Percentiles rank a stretch among this genome's conserved stretches.
Evolutionary conservation across 345 rosid genomes (phyloP).

Genomic region (Eutrema japonicum): DNA sequence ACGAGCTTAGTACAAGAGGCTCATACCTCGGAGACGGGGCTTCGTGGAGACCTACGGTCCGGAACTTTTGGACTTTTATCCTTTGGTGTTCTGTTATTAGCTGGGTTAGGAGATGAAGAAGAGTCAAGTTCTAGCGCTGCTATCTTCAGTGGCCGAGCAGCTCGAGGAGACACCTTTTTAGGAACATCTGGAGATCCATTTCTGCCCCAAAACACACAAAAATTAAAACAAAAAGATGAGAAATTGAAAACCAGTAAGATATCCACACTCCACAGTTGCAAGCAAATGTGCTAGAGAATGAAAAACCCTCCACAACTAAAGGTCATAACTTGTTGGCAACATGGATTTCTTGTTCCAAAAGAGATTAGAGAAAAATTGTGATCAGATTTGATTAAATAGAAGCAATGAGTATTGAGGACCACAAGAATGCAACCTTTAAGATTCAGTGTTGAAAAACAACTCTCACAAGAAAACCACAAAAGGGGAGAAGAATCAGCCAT

Average conservation of each 20-base stretch:
- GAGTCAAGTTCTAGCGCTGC: slow-evolving; percentile 59
- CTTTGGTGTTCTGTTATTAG: slow-evolving; percentile 64
- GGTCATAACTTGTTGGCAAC: background rate
- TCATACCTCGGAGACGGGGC: slow-evolving; percentile 81
- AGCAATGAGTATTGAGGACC: slow-evolving; percentile 25
- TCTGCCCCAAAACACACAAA: slow-evolving; percentile 47
- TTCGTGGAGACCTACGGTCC: slow-evolving; percentile 77
- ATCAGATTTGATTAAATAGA: background rate
- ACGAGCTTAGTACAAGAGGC: slow-evolving; percentile 22
- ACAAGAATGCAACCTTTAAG: slow-evolving; percentile 38
- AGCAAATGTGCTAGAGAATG: slow-evolving; percentile 25
- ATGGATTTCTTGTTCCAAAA: slow-evolving; percentile 9
- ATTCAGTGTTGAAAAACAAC: slow-evolving; percentile 31
- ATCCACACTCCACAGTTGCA: slow-evolving; percentile 17
- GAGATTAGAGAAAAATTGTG: slow-evolving; percentile 3
- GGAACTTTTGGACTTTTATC: slow-evolving; percentile 74
- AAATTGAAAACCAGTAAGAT: slow-evolving; percentile 24
- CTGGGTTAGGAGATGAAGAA: slow-evolving; percentile 54
- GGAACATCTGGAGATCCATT: slow-evolving; percentile 69
- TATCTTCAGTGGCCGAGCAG: slow-evolving; percentile 72
- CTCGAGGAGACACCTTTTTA: slow-evolving; percentile 74
- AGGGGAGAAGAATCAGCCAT: slow-evolving; percentile 39
- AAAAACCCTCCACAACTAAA: background rate
- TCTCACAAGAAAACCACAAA: slow-evolving; percentile 31
- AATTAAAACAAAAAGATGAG: slow-evolving; percentile 14